Evolutionary conservation across 208 protist genomes (phyloP).

Genomic region (Acanthamoeba sp.): DNA sequence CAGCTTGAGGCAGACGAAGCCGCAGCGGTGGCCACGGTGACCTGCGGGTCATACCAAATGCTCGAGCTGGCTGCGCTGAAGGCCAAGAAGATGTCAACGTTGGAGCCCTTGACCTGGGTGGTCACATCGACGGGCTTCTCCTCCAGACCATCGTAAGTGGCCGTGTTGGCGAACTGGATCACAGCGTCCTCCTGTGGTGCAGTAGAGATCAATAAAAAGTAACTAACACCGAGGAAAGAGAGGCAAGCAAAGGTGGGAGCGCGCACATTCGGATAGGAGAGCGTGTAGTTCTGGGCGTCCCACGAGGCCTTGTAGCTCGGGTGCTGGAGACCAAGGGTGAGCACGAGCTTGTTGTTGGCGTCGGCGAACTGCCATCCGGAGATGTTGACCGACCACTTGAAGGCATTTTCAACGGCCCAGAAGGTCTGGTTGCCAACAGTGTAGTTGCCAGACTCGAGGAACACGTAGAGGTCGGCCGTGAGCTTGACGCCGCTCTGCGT

Average conservation of each 20-base stretch:
- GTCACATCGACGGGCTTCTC: neutral
- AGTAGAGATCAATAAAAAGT: neutral
- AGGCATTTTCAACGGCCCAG: neutral
- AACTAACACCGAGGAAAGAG: neutral
- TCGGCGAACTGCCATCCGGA: neutral
- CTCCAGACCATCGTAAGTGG: neutral
- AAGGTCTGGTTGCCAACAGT: neutral
- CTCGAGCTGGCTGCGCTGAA: neutral
- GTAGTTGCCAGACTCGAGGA: constrained; percentile 33
- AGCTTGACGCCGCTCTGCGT: neutral
- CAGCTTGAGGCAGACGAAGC: no score
- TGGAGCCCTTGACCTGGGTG: neutral
- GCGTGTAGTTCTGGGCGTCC: neutral
- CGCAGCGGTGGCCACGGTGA: neutral
- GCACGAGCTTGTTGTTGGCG: neutral
- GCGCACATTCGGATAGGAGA: neutral
- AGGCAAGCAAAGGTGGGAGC: neutral
- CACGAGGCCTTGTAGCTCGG: neutral
- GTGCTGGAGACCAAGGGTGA: neutral
- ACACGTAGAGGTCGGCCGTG: constrained; percentile 11
- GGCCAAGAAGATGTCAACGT: neutral
- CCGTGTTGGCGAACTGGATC: constrained; percentile 1
- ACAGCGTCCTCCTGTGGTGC: neutral
- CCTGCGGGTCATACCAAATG: constrained; percentile 12
- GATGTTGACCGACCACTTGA: constrained; percentile 33